Evolutionary conservation across 2,329 filamentous ascomycete genomes (phyloP).

Genomic region (Pseudogymnoascus sp.): DNA sequence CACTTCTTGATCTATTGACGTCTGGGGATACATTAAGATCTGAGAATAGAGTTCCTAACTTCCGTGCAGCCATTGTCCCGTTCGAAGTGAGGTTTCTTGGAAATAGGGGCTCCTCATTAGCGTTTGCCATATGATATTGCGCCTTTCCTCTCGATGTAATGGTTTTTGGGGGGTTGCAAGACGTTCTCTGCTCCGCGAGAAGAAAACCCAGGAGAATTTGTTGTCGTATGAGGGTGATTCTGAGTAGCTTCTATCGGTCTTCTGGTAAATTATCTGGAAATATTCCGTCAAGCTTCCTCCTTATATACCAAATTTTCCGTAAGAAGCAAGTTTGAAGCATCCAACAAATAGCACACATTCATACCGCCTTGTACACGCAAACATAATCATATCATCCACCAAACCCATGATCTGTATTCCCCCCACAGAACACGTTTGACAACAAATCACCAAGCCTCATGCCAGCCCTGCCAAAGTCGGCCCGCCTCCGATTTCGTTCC

Average conservation of each 20-base stretch:
- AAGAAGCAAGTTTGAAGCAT: not conserved
- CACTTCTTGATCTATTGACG: constrained; percentile 29
- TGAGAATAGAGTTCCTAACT: not conserved
- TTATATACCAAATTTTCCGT: not conserved
- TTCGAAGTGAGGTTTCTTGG: not conserved
- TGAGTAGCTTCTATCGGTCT: not conserved
- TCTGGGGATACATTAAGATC: not conserved
- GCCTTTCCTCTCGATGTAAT: not conserved
- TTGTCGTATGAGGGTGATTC: not conserved
- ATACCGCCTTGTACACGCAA: constrained; percentile 6
- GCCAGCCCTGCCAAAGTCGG: not conserved
- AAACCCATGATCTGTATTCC: not conserved
- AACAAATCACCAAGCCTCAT: not conserved
- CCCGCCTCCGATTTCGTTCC: not conserved
- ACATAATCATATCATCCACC: constrained; percentile 3
- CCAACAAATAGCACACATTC: not conserved
- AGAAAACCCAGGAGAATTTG: not conserved
- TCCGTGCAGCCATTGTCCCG: not conserved
- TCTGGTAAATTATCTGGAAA: not conserved
- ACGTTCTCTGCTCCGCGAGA: not conserved
- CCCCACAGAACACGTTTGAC: not conserved
- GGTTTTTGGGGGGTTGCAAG: not conserved
- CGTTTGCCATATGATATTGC: not conserved
- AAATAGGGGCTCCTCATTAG: constrained; percentile 4
- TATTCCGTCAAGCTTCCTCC: not conserved